Evolutionary conservation across 768 basidiomycete species (phyloP), one percentile per base, ranked within the genome.

Genomic region (Russula compacta): DNA sequence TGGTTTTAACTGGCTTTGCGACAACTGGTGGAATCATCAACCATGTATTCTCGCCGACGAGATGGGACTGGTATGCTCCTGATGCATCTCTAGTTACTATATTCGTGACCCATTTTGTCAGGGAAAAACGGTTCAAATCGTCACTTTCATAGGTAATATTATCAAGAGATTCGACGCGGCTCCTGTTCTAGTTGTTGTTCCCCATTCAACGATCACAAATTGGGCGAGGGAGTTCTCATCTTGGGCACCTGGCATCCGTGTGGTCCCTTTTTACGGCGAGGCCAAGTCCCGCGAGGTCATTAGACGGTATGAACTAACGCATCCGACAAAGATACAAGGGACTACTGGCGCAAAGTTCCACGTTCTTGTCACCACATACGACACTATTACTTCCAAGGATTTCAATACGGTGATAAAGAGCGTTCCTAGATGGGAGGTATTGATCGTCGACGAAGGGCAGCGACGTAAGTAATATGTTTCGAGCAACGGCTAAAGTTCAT

Each of bases 221-320:
- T 97, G 95, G 95, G 83, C 95, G 14, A 80, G 97, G 38, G 97
- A 99, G 71, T 92, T 98, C 65, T 86, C 90, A 67, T 83, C 86
- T 61, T 92, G 90, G 82, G 87, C 89, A 0, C 90, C 90, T 14
- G 73, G 75, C 40, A 75, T 87, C 39, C 78, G 85, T 33, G 92
- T 90, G 47, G 91, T 94, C 24, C 89, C 92, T 0, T 95, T 86
- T 72, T 84, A 85, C 66, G 89, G 91, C n/a, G 89, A 89, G 67
- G 80, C 82, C 39, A 84, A 83, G 67, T 79, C 90, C 40, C 83
- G 92, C 17, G 87, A 89, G 33, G 77, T 98, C 49, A 83, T 98
- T 71, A 84, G 84, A 69, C 74, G 81, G 51, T 95, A 84, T 66
- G 95, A 98, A 69, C 75, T 98, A 35, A 84, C 77, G 65, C 90